These are phyloP conservation scores for Coniella lustricola DNA, from an alignment of 2,329 filamentous ascomycete species.

Conservation along the genomic window DNA sequence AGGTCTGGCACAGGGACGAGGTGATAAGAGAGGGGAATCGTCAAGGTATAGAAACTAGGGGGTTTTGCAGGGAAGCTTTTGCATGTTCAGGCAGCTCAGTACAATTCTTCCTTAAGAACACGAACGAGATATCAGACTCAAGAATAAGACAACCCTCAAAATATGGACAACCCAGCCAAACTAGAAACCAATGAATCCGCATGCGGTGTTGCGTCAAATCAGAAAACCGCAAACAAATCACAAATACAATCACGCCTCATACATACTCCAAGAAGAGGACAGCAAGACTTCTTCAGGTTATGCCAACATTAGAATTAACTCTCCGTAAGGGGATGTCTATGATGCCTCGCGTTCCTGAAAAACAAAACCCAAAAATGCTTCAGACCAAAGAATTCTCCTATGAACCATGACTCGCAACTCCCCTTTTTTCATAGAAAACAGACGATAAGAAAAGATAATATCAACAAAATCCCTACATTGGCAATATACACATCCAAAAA, in stretches of 20 bases:
- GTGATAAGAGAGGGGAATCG: background rate
- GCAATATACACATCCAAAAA: constrained; percentile 2
- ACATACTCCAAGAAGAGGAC: too few species aligned
- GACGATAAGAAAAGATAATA: too few species aligned
- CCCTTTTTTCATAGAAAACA: background rate
- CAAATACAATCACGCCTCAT: too few species aligned
- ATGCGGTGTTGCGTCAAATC: too few species aligned
- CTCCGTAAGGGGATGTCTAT: constrained; percentile 14
- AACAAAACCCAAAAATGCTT: background rate
- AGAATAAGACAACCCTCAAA: too few species aligned
- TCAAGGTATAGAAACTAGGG: too few species aligned
- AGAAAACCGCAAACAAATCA: too few species aligned
- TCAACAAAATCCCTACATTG: constrained; percentile 1
- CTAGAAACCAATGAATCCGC: too few species aligned
- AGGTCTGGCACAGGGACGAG: background rate
- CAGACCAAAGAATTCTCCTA: background rate
- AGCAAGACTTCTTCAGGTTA: constrained; percentile 1
- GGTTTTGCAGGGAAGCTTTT: too few species aligned
- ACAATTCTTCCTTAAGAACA: too few species aligned
- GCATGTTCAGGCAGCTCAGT: too few species aligned
- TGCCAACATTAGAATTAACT: constrained; percentile 16
- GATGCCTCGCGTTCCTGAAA: constrained; percentile 14
- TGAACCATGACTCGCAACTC: constrained; percentile 10
- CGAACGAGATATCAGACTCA: background rate
- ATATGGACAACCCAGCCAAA: too few species aligned